Conservation (phyloP, 1,284 basidiomycete species). For the Sporisorium scitamineum region DNA sequence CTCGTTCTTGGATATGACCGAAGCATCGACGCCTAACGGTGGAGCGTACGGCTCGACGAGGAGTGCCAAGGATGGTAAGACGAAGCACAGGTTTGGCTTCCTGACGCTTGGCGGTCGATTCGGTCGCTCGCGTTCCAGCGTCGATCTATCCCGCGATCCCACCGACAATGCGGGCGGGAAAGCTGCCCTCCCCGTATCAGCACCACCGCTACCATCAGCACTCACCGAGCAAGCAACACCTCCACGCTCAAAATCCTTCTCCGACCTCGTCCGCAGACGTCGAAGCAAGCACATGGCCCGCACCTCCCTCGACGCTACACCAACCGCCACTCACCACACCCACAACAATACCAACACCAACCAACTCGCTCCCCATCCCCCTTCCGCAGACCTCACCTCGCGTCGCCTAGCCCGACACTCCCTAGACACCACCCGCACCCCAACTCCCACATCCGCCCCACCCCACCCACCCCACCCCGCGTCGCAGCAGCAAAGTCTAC, state of each 20-base stretch:
- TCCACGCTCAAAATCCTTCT: constrained; percentile 12
- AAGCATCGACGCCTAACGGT: not conserved
- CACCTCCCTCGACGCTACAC: not conserved
- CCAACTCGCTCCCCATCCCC: not conserved
- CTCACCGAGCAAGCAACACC: not conserved
- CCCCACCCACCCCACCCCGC: constrained; percentile 20
- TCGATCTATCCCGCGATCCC: not conserved
- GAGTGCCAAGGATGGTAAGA: not conserved
- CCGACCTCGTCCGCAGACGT: constrained; percentile 17
- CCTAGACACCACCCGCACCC: constrained; percentile 3
- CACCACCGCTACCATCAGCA: constrained; percentile 2
- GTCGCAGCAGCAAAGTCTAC: constrained; percentile 28
- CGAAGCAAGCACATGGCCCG: constrained; percentile 16
- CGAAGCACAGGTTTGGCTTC: constrained; percentile 12
- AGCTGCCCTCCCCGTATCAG: not conserved
- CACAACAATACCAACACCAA: not conserved
- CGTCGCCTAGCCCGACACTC: constrained; percentile 6
- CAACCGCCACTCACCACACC: not conserved
- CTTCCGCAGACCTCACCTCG: not conserved
- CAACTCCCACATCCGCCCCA: constrained; percentile 7
- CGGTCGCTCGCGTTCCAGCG: constrained; percentile 5
- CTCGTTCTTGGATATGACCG: constrained; percentile 29
- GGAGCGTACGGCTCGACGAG: not conserved
- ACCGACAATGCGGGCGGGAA: not conserved
- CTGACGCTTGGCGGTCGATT: constrained; percentile 5